These are phyloP conservation scores for Batkoa obscura DNA, from an alignment of 371 early-diverging fungal species.

Conservation along the genomic window DNA sequence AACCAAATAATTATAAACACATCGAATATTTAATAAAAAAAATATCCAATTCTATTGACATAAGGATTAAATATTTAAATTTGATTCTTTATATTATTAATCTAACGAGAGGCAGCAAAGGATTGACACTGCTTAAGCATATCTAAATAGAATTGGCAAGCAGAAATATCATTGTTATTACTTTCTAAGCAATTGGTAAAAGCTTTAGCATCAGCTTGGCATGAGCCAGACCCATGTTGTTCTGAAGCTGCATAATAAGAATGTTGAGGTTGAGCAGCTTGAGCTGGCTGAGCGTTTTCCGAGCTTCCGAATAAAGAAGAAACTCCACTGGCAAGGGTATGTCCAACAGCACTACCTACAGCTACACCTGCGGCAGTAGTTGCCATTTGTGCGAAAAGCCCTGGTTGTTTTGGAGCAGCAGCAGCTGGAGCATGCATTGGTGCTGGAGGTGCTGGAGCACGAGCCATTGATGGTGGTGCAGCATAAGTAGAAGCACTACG, in stretches of 20 bases:
- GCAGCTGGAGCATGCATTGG: slow-evolving; percentile 21
- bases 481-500: slow-evolving; percentile 11
- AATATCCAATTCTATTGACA: too few species aligned
- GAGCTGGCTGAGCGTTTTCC: slow-evolving; percentile 10
- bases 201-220: slow-evolving; percentile 69
- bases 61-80: too few species aligned
- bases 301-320: slow-evolving; percentile 46
- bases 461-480: too few species aligned
- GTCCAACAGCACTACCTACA: slow-evolving; percentile 66
- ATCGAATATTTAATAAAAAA: too few species aligned
- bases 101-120: slow-evolving; percentile 24
- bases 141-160: slow-evolving; percentile 77
- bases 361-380: slow-evolving; percentile 88
- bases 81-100: too few species aligned
- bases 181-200: slow-evolving; percentile 70
- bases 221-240: slow-evolving; percentile 23
- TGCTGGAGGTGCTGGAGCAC: slow-evolving; percentile 15
- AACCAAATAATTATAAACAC: too few species aligned
- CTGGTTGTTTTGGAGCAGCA: slow-evolving; percentile 26
- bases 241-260: slow-evolving; percentile 18
- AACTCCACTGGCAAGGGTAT: slow-evolving; percentile 47
- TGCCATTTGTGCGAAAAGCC: slow-evolving; percentile 76
- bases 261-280: slow-evolving; percentile 5
- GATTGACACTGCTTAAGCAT: slow-evolving; percentile 71
- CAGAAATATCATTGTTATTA: slow-evolving; percentile 48